phyloP scores from a whole-genome alignment of 2,329 filamentous ascomycete genomes.

The Fusarium abutilonis region DNA sequence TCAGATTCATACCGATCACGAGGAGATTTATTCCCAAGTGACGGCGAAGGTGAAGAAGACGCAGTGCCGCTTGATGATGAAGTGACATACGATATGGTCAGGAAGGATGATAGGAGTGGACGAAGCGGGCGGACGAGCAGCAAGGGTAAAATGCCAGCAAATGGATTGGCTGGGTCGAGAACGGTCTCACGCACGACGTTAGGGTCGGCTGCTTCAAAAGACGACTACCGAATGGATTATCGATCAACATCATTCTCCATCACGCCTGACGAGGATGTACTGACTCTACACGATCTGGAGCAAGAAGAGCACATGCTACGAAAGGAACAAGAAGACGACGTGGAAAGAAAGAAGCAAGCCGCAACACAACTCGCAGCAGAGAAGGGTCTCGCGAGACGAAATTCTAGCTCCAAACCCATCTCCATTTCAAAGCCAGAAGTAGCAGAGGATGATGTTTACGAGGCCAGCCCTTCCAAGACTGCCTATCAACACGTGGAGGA shows the following conservation, averaged over 20 bases:
- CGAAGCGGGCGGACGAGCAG: slow-evolving; percentile 66
- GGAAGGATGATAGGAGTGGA: slow-evolving; percentile 76
- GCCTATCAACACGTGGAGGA: slow-evolving; percentile 23
- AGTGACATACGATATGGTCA: slow-evolving; percentile 83
- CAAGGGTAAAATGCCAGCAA: slow-evolving; percentile 65
- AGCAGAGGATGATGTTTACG: slow-evolving; percentile 49
- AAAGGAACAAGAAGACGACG: slow-evolving; percentile 62
- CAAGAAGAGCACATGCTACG: slow-evolving; percentile 63
- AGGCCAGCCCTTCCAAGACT: slow-evolving; percentile 25
- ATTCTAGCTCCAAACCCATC: slow-evolving; percentile 12
- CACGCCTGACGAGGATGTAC: slow-evolving; percentile 52
- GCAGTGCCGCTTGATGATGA: slow-evolving; percentile 93
- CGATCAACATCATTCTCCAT: slow-evolving; percentile 45
- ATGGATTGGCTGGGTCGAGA: slow-evolving; percentile 54
- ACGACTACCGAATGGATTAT: slow-evolving; percentile 45
- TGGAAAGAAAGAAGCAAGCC: slow-evolving; percentile 63
- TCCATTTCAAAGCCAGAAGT: slow-evolving; percentile 44
- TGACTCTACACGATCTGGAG: slow-evolving; percentile 62
- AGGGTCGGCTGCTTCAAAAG: slow-evolving; percentile 53
- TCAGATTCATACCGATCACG: slow-evolving; percentile 87
- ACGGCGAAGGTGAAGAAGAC: slow-evolving; percentile 86
- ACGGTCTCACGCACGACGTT: slow-evolving; percentile 69
- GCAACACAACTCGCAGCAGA: slow-evolving; percentile 62
- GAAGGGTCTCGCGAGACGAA: slow-evolving; percentile 55
- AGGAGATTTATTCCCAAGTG: slow-evolving; percentile 90